These are phyloP conservation scores for Chaetomiaceae sp. DNA, from an alignment of 2,329 filamentous ascomycete species.

Conservation along the genomic window DNA sequence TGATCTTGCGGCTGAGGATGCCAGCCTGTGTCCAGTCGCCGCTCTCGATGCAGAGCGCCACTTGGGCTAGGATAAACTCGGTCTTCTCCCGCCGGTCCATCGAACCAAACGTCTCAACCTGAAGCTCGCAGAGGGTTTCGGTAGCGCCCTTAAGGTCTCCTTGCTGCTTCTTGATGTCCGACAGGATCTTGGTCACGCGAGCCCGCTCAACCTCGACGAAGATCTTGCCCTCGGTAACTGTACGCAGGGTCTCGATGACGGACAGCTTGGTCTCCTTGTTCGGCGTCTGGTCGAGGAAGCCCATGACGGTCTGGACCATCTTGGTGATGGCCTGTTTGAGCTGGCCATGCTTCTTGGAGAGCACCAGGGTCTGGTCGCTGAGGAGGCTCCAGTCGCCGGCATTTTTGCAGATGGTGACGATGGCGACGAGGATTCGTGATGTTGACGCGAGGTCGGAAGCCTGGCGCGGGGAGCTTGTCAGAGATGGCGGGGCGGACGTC, in stretches of 20 bases:
- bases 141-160: conserved; percentile 86
- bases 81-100: conserved; percentile 98
- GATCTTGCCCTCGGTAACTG: conserved; percentile 98
- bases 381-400: conserved; percentile 88
- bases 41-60: conserved; percentile 88
- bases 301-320: conserved; percentile 97
- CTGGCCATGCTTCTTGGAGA: conserved; percentile 99
- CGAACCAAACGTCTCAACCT: conserved; percentile 97
- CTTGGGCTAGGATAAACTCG: conserved; percentile 95
- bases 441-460: conserved; percentile 95
- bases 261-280: conserved; percentile 83
- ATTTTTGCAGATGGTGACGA: conserved; percentile 93
- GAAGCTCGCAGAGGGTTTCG: conserved; percentile 92
- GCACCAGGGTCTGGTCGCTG: conserved; percentile 90
- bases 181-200: conserved; percentile 88
- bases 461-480: conserved; percentile 39
- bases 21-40: conserved; percentile 94
- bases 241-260: conserved; percentile 90
- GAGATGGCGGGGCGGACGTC: background rate
- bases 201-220: conserved; percentile 98
- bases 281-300: conserved; percentile 81
- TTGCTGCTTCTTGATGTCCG: conserved; percentile 95
- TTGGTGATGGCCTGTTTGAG: conserved; percentile 98
- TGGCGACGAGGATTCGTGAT: conserved; percentile 77
- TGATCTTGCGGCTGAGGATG: conserved; percentile 94